A percentile compares a stretch with the other conserved stretches of the same genome.
Conservation (phyloP, 108 stramenopile species). For the Asterionellopsis glacialis region DNA sequence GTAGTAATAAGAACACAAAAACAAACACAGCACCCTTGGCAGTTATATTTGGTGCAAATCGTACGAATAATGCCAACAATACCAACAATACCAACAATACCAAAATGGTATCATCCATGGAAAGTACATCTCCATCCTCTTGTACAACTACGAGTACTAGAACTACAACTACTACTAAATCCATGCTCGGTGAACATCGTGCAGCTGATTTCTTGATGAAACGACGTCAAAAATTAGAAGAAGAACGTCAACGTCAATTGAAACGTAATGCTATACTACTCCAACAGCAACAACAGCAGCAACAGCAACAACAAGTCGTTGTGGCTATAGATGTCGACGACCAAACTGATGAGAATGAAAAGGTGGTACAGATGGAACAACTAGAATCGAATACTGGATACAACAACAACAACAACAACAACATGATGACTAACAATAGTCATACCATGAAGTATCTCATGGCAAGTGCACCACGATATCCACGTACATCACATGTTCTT, state of each 20-base stretch:
- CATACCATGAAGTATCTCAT: too few relatives aligned
- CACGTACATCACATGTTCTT: too few relatives aligned
- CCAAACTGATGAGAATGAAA: too few relatives aligned
- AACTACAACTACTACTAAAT: too few relatives aligned
- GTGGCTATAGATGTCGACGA: too few relatives aligned
- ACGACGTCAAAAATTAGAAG: slow-evolving; percentile 27
- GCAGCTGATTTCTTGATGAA: slow-evolving; percentile 51
- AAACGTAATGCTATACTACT: slow-evolving; percentile 26
- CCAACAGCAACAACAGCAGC: slow-evolving; percentile 4
- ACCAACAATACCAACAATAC: neutral
- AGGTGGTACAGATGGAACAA: too few relatives aligned
- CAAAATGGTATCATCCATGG: too few relatives aligned
- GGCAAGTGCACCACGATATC: too few relatives aligned
- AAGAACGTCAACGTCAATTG: slow-evolving; percentile 45
- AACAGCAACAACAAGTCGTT: neutral
- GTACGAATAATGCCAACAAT: neutral
- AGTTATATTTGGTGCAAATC: neutral
- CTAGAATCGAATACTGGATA: too few relatives aligned
- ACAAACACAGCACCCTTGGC: neutral
- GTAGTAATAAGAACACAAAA: neutral
- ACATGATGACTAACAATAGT: too few relatives aligned
- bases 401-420: neutral
- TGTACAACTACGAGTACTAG: too few relatives aligned
- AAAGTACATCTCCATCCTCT: too few relatives aligned
- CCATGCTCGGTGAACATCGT: slow-evolving; percentile 41